Base-by-base conservation (phyloP, 2,329 filamentous ascomycete species). In the Sporothrix euskadiensis region DNA sequence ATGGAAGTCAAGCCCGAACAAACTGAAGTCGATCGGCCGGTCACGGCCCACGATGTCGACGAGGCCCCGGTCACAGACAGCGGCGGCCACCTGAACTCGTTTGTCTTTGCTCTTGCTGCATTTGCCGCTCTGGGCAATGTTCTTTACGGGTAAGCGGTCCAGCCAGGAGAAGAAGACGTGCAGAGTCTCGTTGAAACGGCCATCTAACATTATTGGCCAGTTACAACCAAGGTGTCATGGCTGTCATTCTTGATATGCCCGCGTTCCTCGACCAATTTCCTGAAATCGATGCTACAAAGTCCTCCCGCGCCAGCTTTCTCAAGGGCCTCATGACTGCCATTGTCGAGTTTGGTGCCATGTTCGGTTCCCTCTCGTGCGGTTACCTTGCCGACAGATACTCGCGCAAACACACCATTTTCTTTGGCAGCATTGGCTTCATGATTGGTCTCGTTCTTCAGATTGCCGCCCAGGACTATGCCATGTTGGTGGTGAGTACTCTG, bases 341-440 rank as follows among this genome's bases (percentile, higher is more conserved):
- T 44, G 61, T 65, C 61, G 61, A 65, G 61, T 65, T 65, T 19
- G 61, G 61, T 16, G 39, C 61, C 61, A 65, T 65, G 39, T 65
- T 65, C 12, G 61, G 61, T n/a, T 41, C 61, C 3, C 35, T 65
- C 16, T 65, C 61, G 3, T 65, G 61, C 12, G 61, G 61, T 22
- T 65, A 65, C 35, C 61, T 65, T n/a, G 61, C 61, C 8, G 61
- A 65, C n/a, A 35, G 35, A n/a, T 65, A 65, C 61, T 65, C 61
- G 19, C 61, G 61, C 7, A 65, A 65, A 35, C 61, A 35, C 9
- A 65, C 57, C 19, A 65, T 65, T n/a, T 65, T 65, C 61, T 65
- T 65, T 44, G 61, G 61, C 16, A 65, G 61, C 16, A 44, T 65
- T 44, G 61, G 61, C 14, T 65, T 65, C 16, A 44, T 65, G 61